Evolutionary conservation across 2,329 filamentous ascomycete genomes (phyloP), one percentile per base, ranked within the genome.

Genomic region (Trichoderma lentiforme): DNA sequence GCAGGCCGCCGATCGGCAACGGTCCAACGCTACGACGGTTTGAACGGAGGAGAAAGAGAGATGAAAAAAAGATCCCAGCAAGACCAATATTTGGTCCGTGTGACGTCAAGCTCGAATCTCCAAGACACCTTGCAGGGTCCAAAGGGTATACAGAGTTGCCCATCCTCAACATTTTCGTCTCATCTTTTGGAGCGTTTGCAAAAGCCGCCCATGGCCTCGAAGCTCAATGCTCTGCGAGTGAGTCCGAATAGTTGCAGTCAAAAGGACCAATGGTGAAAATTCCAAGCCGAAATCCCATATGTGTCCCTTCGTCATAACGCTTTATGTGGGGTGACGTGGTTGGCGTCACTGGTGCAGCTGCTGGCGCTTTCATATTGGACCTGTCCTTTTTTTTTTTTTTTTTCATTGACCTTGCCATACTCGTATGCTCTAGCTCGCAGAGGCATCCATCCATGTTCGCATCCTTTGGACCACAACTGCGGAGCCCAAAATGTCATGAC

Each of bases 251-350:
- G 6, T 12, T 34, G 28, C 15, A 24, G 21, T 60, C 57, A 60
- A 34, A 34, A 24, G 9, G 5, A 21, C 15, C 26, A 18, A 34
- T n/a, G 18, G 15, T 60, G 28, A 21, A n/a, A 14, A 21, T 2
- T 26, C 28, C 28, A 58, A 47, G 43, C 21, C 47, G 47, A 53
- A 21, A 53, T 69, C 26, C 24, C 65, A 21, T 28, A 21, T 47
- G 18, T 30, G 62, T 51, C 65, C 36, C 34, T 26, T n/a, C 24
- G 65, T 60, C 65, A 58, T 58, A 26, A 34, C 14, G 39, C 67
- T 60, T 51, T 5, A 61, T 61, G 67, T 70, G 57, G 39, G 57
- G 57, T 70, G 67, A 70, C 67, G 67, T 70, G 67, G 56, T 70
- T 21, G 56, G 56, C 67, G 67, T 70, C 57, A 51, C 28, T 11